Evolutionary conservation across 768 basidiomycete species (phyloP), one percentile per base, ranked within the genome.

Genomic region (Leccinum variicolor): DNA sequence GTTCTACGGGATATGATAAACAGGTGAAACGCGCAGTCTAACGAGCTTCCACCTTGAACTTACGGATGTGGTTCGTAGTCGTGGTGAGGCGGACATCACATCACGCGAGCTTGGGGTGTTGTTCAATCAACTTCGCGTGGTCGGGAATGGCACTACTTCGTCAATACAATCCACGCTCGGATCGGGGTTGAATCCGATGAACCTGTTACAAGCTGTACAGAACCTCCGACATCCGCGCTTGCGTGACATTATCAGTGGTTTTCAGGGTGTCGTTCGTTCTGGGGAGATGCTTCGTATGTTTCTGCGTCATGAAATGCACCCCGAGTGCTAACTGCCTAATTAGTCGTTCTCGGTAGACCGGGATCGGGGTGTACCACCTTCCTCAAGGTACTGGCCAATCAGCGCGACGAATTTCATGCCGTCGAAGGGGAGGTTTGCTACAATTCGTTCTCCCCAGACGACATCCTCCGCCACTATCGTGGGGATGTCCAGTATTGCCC

Each of bases 331-430:
- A 66, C 8, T 34, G 6, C 11, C 4, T 15, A 19, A 55, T 5
- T 64, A 89, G 89, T 95, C 15, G 92, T 94, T 11, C 81, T 94
- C 25, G 93, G 93, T 23, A 81, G 91, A 29, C 93, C 93, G 1
- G 89, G 89, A 14, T 85, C 90, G 0, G 93, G 94, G 3, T 95
- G 93, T 69, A 85, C 82, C 28, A 92, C 94, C 0, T 78, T 97
- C 50, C 81, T 97, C 54, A 93, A 93, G 71, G 80, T 81, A 0
- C 80, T 96, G 50, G 81, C 93, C 17, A 94, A 94, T 67, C 84
- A 86, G 61, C 82, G 85, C 1, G 75, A 76, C 3, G 87, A 87
- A 58, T 95, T 80, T 64, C 78, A 90, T 56, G 67, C 75, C 2
- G 81, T 95, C 19, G 71, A 83, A 33, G 93, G 93, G 25, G 77